A percentile compares a stretch with the other conserved stretches of the same genome.
phyloP scores from a whole-genome alignment of 1,139 yeast genomes.

The Lodderomyces parapsilosis region DNA sequence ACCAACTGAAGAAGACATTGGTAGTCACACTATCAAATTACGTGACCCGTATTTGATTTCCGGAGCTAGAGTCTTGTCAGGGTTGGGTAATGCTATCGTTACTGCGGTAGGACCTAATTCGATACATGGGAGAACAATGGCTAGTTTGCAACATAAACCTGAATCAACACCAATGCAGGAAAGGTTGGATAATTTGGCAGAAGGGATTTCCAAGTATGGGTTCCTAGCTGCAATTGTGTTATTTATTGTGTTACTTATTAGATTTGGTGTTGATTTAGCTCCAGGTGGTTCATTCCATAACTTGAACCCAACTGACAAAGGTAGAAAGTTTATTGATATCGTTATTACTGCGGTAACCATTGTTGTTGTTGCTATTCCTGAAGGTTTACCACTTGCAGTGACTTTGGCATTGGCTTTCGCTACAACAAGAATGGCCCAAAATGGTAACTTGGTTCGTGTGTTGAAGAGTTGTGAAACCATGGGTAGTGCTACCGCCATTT shows the following conservation, averaged over 20 bases:
- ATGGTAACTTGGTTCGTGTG: conserved; percentile 93
- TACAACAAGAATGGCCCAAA: conserved; percentile 95
- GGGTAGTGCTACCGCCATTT: conserved; percentile 98
- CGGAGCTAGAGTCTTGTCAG: conserved; percentile 85
- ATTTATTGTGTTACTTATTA: conserved; percentile 74
- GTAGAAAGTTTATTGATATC: conserved; percentile 78
- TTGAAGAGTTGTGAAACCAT: conserved; percentile 93
- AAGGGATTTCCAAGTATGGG: conserved; percentile 92
- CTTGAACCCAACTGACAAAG: conserved; percentile 68
- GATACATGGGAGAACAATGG: conserved; percentile 88
- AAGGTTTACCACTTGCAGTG: conserved; percentile 95
- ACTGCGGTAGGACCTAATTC: conserved; percentile 91
- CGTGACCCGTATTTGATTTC: conserved; percentile 84
- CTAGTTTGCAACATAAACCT: conserved; percentile 67
- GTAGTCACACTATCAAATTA: conserved; percentile 40
- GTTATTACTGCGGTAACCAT: conserved; percentile 89
- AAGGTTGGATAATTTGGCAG: conserved; percentile 80
- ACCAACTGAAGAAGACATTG: conserved; percentile 49
- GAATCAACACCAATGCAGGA: conserved; percentile 90
- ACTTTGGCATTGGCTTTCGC: conserved; percentile 96
- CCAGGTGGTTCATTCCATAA: conserved; percentile 46
- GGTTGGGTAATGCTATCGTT: conserved; percentile 81
- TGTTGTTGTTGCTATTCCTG: conserved; percentile 97
- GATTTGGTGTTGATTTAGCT: conserved; percentile 69
- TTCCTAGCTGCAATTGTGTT: conserved; percentile 77